Evolutionary conservation across 176 grass and related monocot species (phyloP).

Genomic region (Phragmites australis): DNA sequence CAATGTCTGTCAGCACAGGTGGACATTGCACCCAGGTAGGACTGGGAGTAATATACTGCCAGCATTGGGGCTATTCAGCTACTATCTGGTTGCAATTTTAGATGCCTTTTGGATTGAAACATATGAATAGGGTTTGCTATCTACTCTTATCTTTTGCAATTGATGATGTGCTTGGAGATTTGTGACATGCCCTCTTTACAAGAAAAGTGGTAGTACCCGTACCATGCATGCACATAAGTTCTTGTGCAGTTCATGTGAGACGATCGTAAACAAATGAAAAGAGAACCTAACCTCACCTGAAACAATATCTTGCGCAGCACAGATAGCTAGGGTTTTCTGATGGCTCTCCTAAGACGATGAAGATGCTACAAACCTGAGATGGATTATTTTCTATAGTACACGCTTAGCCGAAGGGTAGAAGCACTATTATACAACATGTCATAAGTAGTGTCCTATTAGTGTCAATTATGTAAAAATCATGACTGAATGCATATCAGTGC

Average conservation of each 20-base stretch:
- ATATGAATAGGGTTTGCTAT: constrained; percentile 7
- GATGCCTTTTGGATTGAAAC: constrained; percentile 33
- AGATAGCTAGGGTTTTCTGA: constrained; percentile 28
- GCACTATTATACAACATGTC: too few species aligned
- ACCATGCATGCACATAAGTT: constrained; percentile 39
- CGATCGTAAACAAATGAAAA: constrained; percentile 47
- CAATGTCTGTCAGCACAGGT: neutral
- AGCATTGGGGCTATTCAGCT: neutral
- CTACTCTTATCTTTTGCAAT: constrained; percentile 25
- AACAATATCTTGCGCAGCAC: constrained; percentile 32
- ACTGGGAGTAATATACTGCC: neutral
- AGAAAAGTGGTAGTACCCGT: constrained; percentile 41
- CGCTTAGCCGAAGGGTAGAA: too few species aligned
- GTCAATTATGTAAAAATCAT: too few species aligned
- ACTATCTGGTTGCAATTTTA: neutral
- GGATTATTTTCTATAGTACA: constrained; percentile 11
- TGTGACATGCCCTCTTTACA: constrained; percentile 49
- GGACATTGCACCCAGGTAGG: neutral
- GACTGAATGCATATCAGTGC: too few species aligned
- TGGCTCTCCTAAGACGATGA: constrained; percentile 23
- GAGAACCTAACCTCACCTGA: constrained; percentile 39
- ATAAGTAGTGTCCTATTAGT: too few species aligned
- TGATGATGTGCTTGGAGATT: constrained; percentile 56
- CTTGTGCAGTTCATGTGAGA: constrained; percentile 25
- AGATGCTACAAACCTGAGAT: constrained; percentile 31